These are phyloP conservation scores for Parathielavia hyrcaniae DNA, from an alignment of 495 filamentous ascomycete species.

Conservation along the genomic window DNA sequence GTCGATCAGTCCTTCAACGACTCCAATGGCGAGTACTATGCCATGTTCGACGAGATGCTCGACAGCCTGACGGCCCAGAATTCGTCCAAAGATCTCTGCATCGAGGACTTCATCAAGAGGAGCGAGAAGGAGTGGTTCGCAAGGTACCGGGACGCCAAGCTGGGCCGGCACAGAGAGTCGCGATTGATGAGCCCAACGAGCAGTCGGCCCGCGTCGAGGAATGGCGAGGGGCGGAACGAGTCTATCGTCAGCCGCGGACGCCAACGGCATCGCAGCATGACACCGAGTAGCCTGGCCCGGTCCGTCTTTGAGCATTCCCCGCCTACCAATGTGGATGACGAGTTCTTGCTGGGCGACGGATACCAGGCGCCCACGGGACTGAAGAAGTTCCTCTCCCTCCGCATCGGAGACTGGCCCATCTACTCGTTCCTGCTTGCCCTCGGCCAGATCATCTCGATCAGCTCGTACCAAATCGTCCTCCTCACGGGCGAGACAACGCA, in stretches of 20 bases:
- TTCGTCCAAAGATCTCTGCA: constrained; percentile 52
- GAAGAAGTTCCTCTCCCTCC: constrained; percentile 45
- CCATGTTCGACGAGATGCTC: constrained; percentile 52
- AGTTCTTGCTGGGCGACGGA: constrained; percentile 58
- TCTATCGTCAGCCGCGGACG: constrained; percentile 31
- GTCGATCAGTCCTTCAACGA: constrained; percentile 66
- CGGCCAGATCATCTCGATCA: constrained; percentile 61
- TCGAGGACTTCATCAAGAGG: constrained; percentile 56
- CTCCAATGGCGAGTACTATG: constrained; percentile 51
- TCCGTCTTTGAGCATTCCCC: constrained; percentile 32
- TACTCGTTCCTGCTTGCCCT: constrained; percentile 66
- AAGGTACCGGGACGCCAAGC: constrained; percentile 52
- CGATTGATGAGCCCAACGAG: constrained; percentile 14
- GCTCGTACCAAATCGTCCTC: constrained; percentile 63
- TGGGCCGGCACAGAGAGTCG: constrained; percentile 35
- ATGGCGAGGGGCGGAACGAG: constrained; percentile 22
- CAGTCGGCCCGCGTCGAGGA: constrained; percentile 27
- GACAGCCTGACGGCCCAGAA: constrained; percentile 48
- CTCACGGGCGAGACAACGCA: constrained; percentile 55
- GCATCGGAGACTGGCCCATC: constrained; percentile 59
- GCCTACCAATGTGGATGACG: constrained; percentile 28
- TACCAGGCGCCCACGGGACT: constrained; percentile 63
- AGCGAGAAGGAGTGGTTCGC: constrained; percentile 62
- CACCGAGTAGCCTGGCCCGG: constrained; percentile 27
- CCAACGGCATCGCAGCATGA: constrained; percentile 30